phyloP scores from a whole-genome alignment of 2,329 filamentous ascomycete species.

The Diaporthe amygdali region DNA sequence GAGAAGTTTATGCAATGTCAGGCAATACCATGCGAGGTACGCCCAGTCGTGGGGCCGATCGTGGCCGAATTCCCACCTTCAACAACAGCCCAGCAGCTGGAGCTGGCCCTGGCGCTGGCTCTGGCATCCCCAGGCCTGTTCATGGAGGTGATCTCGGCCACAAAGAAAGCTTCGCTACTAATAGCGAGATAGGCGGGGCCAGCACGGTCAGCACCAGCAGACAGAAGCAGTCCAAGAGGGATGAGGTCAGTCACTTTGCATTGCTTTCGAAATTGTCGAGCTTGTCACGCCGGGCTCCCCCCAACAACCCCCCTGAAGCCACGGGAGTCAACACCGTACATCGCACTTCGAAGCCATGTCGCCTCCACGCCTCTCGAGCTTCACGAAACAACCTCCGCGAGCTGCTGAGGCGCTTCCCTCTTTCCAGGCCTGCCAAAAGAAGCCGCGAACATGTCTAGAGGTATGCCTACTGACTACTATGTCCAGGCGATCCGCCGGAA shows the following conservation, averaged over 20 bases:
- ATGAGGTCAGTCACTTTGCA: constrained; percentile 76
- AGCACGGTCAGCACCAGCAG: constrained; percentile 90
- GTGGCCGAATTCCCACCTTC: constrained; percentile 62
- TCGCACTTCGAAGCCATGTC: not conserved
- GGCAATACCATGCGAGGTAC: constrained; percentile 72
- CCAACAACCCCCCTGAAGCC: not conserved
- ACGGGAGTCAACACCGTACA: not conserved
- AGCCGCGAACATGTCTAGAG: not conserved
- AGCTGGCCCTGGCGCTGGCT: constrained; percentile 40
- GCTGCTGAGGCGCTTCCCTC: not conserved
- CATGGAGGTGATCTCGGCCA: constrained; percentile 53
- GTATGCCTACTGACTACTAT: constrained; percentile 38
- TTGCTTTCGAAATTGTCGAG: constrained; percentile 4
- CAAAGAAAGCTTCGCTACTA: constrained; percentile 46
- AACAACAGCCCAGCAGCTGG: constrained; percentile 60
- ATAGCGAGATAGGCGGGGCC: constrained; percentile 59
- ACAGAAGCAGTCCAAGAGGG: constrained; percentile 94
- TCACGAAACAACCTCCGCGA: not conserved
- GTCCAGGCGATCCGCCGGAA: constrained; percentile 90
- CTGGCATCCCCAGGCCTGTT: constrained; percentile 75
- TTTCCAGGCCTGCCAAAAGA: not conserved
- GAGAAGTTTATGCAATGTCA: constrained; percentile 51
- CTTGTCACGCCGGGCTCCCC: not conserved
- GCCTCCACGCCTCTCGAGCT: not conserved
- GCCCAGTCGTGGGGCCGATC: constrained; percentile 65